phyloP scores from a whole-genome alignment of 1,139 yeast genomes.

The Debaryomycetaceae sp. region DNA sequence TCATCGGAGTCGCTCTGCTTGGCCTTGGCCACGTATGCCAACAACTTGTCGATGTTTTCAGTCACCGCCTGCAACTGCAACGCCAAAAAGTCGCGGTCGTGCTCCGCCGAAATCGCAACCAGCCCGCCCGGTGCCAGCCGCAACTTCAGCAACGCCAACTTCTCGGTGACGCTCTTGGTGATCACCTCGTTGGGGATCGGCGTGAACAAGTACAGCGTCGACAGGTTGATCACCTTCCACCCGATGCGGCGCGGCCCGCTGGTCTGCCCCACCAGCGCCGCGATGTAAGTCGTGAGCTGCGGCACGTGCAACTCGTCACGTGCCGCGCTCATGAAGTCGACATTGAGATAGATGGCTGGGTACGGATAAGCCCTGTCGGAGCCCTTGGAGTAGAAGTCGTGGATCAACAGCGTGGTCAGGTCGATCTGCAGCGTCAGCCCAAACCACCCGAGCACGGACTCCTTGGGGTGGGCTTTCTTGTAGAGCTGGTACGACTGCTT shows the following conservation, averaged over 20 bases:
- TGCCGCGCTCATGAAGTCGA: conserved; percentile 32
- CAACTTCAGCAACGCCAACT: conserved; percentile 46
- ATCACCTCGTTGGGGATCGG: conserved; percentile 70
- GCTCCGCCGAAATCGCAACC: conserved; percentile 15
- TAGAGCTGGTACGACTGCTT: conserved; percentile 68
- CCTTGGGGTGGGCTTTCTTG: conserved; percentile 78
- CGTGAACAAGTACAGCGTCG: conserved; percentile 63
- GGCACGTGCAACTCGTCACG: conserved; percentile 32
- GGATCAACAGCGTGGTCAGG: conserved; percentile 75
- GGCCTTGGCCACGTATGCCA: conserved; percentile 46
- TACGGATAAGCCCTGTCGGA: conserved; percentile 65
- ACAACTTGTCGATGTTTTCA: conserved; percentile 46
- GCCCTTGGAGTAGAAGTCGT: conserved; percentile 76
- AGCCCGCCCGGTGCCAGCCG: conserved; percentile 9
- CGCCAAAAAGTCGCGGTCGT: conserved; percentile 31
- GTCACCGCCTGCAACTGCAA: conserved; percentile 54
- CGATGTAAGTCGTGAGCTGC: conserved; percentile 63
- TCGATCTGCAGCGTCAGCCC: conserved; percentile 65
- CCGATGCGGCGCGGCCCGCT: conserved; percentile 44
- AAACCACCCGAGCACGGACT: conserved; percentile 84
- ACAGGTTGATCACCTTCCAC: conserved; percentile 27
- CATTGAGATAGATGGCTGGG: conserved; percentile 78
- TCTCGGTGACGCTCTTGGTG: conserved; percentile 57
- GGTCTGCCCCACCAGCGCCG: conserved; percentile 56
- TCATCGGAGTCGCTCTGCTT: conserved; percentile 42